Percentiles rank a stretch among this genome's conserved stretches.
phyloP scores from a whole-genome alignment of 805 yeast genomes.

The Zygosaccharomyces gambellarensis region DNA sequence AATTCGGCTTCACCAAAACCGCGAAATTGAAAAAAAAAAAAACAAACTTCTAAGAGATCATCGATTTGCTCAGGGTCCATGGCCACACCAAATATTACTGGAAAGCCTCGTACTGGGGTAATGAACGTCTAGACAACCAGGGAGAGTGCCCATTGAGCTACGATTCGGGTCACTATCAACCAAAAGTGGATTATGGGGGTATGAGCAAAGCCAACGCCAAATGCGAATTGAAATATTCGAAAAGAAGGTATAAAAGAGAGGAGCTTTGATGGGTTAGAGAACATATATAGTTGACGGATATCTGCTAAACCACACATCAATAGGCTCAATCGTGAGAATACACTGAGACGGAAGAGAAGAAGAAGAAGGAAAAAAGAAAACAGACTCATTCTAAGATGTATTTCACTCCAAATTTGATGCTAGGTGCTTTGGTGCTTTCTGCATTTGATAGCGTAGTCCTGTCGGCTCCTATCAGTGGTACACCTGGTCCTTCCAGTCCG shows the following conservation, averaged over 20 bases:
- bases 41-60: background rate
- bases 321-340: too few relatives aligned
- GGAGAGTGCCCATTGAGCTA: background rate
- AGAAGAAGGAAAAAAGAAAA: background rate
- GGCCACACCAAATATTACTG: background rate
- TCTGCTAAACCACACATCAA: too few relatives aligned
- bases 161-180: too few relatives aligned
- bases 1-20: too few relatives aligned
- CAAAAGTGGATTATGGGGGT: too few relatives aligned
- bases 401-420: background rate
- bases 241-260: too few relatives aligned
- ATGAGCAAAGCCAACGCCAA: too few relatives aligned
- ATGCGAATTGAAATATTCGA: too few relatives aligned
- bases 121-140: background rate
- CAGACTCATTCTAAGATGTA: background rate
- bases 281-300: too few relatives aligned
- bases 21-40: background rate
- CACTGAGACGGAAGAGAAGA: too few relatives aligned
- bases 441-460: background rate
- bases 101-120: background rate
- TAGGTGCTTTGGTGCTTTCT: background rate
- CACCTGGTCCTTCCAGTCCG: background rate
- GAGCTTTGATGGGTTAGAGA: too few relatives aligned
- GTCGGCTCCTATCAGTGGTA: background rate
- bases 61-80: background rate